These are phyloP conservation scores for Mentha longifolia DNA, from an alignment of 257 asterid genomes.

Conservation along the genomic window DNA sequence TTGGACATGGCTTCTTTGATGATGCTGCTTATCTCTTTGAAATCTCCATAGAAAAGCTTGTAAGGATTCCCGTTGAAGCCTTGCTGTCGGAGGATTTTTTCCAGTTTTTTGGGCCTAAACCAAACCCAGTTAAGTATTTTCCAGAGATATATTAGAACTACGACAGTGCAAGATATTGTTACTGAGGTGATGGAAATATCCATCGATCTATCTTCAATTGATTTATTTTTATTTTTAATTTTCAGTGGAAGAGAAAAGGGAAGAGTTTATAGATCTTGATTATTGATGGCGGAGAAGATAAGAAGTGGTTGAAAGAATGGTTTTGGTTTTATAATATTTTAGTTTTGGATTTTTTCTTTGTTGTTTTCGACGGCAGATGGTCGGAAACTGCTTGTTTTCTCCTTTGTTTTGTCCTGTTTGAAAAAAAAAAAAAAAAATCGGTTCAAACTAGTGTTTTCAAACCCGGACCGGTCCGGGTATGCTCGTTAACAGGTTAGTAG, in stretches of 20 bases:
- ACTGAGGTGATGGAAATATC: background rate
- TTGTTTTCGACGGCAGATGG: too few relatives aligned
- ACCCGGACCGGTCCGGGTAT: too few relatives aligned
- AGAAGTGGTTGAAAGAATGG: too few relatives aligned
- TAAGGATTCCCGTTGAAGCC: conserved; percentile 42
- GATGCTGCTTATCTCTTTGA: conserved; percentile 28
- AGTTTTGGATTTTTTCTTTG: too few relatives aligned
- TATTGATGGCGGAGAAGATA: too few relatives aligned
- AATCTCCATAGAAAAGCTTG: conserved; percentile 43
- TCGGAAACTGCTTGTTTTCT: too few relatives aligned
- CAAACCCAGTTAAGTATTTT: conserved; percentile 11
- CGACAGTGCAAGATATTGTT: background rate
- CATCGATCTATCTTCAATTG: background rate
- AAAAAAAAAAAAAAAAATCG: too few relatives aligned
- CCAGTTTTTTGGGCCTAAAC: conserved; percentile 15
- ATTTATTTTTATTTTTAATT: background rate
- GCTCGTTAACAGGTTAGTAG: too few relatives aligned
- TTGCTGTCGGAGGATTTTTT: conserved; percentile 8
- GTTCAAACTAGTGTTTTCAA: too few relatives aligned
- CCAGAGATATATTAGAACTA: background rate
- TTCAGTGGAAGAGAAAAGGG: background rate
- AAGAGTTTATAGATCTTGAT: background rate
- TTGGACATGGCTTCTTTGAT: conserved; percentile 35
- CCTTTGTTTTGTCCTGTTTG: too few relatives aligned
- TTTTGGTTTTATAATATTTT: too few relatives aligned